A percentile compares a stretch with the other conserved stretches of the same genome.
phyloP scores from a whole-genome alignment of 306 rosid genomes.

The Fagus sylvatica region DNA sequence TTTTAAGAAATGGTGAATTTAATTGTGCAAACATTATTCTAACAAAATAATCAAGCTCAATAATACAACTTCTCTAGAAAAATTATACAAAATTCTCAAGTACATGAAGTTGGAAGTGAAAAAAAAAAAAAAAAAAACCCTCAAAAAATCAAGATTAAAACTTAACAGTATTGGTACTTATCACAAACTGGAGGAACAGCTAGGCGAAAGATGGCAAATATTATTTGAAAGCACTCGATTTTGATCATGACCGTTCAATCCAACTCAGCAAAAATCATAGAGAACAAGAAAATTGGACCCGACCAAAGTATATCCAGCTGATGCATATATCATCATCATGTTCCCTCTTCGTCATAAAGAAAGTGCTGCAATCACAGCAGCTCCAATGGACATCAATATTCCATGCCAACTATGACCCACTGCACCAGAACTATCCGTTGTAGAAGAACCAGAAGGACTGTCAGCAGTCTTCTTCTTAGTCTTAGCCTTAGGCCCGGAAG shows the following conservation, averaged over 20 bases:
- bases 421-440: conserved; percentile 29
- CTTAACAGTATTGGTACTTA: not conserved
- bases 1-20: no score
- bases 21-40: no score
- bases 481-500: conserved; percentile 36
- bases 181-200: conserved; percentile 1
- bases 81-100: conserved; percentile 2
- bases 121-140: not conserved
- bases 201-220: not conserved
- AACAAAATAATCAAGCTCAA: not conserved
- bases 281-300: not conserved
- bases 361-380: conserved; percentile 13
- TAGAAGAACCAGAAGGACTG: conserved; percentile 4
- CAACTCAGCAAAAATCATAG: conserved; percentile 12
- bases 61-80: not conserved
- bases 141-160: not conserved
- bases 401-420: conserved; percentile 9
- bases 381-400: conserved; percentile 21
- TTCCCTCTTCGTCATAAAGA: not conserved
- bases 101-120: not conserved
- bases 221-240: not conserved
- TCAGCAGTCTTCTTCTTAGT: conserved; percentile 47
- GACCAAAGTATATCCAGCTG: not conserved
- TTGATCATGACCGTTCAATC: conserved; percentile 7
- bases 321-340: not conserved